These are phyloP conservation scores for Blastobotrys capitulatus DNA, from an alignment of 1,139 yeast species.

Conservation along the genomic window DNA sequence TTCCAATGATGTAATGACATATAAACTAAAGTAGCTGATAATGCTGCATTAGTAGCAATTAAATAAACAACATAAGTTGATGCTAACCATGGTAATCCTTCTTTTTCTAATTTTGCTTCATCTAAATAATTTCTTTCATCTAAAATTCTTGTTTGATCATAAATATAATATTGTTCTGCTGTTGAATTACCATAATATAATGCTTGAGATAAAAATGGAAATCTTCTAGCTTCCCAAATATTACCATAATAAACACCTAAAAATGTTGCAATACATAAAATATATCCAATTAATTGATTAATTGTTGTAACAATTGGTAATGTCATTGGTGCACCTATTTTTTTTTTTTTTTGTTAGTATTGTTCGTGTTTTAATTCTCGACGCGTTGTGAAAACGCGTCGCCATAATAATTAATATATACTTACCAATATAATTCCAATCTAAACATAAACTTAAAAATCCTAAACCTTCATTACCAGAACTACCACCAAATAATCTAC, in stretches of 20 bases:
- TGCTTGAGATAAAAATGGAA: conserved; percentile 31
- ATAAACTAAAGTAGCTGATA: conserved; percentile 31
- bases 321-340: too few relatives aligned
- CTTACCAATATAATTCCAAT: too few relatives aligned
- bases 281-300: conserved; percentile 28
- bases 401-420: too few relatives aligned
- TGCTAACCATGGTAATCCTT: conserved; percentile 30
- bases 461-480: too few relatives aligned
- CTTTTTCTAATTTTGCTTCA: conserved; percentile 21
- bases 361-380: too few relatives aligned
- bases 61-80: conserved; percentile 30
- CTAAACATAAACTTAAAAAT: too few relatives aligned
- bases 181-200: conserved; percentile 26
- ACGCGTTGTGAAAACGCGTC: too few relatives aligned
- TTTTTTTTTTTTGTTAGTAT: too few relatives aligned
- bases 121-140: conserved; percentile 22
- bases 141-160: conserved; percentile 28
- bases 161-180: conserved; percentile 23
- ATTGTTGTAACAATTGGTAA: too few relatives aligned
- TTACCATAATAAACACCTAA: conserved; percentile 31
- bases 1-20: conserved; percentile 23
- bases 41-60: conserved; percentile 30
- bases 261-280: conserved; percentile 28
- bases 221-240: conserved; percentile 29
- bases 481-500: too few relatives aligned